Evolutionary conservation across 345 rosid species (phyloP), one percentile per base, ranked within the genome.

Genomic region (Salix suchowensis): DNA sequence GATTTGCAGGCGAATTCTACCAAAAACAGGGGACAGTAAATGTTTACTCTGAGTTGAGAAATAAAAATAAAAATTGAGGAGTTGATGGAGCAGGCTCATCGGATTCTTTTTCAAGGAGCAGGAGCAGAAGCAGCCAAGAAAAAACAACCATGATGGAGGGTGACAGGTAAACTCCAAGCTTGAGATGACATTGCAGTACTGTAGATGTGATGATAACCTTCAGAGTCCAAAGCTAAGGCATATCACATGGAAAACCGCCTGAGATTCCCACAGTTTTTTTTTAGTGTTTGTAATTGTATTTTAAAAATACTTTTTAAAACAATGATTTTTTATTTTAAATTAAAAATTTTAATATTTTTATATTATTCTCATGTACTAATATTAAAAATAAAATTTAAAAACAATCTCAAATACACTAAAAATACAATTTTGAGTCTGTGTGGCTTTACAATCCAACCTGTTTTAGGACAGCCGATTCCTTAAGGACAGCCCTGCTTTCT

Each of bases 101-200:
- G 28, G 23, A 48, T 52, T 61, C 13, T 4, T 70, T 68, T 39
- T 39, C 62, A 61, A 0, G 11, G 54, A 23, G 46, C 21, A 14
- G 70, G 54, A 23, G 46, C 21, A 14, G 70, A 65, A 71, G 24
- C 8, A 46, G 80, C 68, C 82, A 64, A 72, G 62, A 62, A 76
- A 75, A 40, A 19, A 26, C 48, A 72, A 82, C 74, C 61, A 23
- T 3, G 62, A 55, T n/a, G 62, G 62, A 55, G 9, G 71, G 72
- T 23, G 71, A 54, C 39, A 66, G 36, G 72, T 14, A 24, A 54
- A 19, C 26, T 4, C 50, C 11, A 68, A 37, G 28, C 1, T 23
- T 0, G 62, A 10, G 62, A 21, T n/a, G 62, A 55, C 10, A n/a
- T 1, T n/a, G 2, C 62, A n/a, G 28, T 0, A 0, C 14, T 55